A percentile compares a stretch with the other conserved stretches of the same genome.
Conservation (phyloP, 1,284 basidiomycete species). For the Cystobasidium sp. region DNA sequence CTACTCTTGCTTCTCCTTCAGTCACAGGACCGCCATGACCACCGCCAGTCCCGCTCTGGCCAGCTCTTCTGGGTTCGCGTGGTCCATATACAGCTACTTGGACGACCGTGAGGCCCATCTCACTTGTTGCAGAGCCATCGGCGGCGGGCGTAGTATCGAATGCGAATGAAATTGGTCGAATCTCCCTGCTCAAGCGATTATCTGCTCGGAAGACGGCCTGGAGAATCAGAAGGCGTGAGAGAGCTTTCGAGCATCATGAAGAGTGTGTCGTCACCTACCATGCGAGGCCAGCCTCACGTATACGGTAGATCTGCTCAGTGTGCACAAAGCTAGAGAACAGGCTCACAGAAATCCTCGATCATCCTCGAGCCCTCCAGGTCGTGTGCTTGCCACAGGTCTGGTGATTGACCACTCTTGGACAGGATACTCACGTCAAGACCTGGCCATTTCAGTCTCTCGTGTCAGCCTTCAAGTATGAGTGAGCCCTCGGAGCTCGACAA, state of each 20-base stretch:
- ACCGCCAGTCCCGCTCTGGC: constrained; percentile 68
- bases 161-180: constrained; percentile 79
- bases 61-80: constrained; percentile 75
- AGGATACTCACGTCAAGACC: no score
- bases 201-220: constrained; percentile 64
- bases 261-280: not conserved
- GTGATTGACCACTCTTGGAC: no score
- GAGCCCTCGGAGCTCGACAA: not conserved
- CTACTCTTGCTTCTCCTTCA: constrained; percentile 74
- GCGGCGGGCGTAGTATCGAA: constrained; percentile 66
- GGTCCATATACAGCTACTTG: constrained; percentile 88
- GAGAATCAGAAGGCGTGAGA: not conserved
- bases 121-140: constrained; percentile 81
- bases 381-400: no score
- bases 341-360: constrained; percentile 7
- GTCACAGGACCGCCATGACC: constrained; percentile 38
- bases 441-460: not conserved
- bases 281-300: constrained; percentile 11
- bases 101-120: constrained; percentile 88
- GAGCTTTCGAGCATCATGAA: not conserved
- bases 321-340: no score
- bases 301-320: no score
- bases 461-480: not conserved
- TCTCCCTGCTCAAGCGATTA: constrained; percentile 89
- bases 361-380: not conserved